These are phyloP conservation scores for Helichrysum umbraculigerum DNA, from an alignment of 129 eudicot genomes.

Conservation along the genomic window DNA sequence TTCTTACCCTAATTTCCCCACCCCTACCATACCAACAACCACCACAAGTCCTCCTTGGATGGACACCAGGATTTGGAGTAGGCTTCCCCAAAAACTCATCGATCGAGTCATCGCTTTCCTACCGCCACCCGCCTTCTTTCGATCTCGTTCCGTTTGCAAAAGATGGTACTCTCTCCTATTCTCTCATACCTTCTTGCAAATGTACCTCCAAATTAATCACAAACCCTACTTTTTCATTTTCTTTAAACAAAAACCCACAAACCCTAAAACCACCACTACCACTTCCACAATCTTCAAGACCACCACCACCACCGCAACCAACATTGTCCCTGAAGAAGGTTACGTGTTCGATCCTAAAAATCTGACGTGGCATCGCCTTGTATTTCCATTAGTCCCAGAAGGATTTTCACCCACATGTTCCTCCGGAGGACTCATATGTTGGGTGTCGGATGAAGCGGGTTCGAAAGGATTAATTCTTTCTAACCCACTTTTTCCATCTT, in stretches of 20 bases:
- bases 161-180: slow-evolving; percentile 82
- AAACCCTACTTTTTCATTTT: slow-evolving; percentile 68
- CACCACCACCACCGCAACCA: background rate
- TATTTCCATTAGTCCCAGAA: slow-evolving; percentile 65
- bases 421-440: slow-evolving; percentile 79
- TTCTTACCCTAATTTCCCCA: slow-evolving; percentile 26
- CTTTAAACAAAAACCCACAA: slow-evolving; percentile 58
- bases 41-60: slow-evolving; percentile 52
- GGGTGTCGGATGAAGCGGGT: slow-evolving; percentile 85
- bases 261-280: slow-evolving; percentile 33
- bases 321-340: slow-evolving; percentile 39
- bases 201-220: slow-evolving; percentile 71
- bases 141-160: slow-evolving; percentile 81
- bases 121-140: slow-evolving; percentile 83
- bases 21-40: slow-evolving; percentile 12
- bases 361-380: slow-evolving; percentile 58
- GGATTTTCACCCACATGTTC: slow-evolving; percentile 73
- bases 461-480: slow-evolving; percentile 58
- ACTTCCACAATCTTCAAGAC: slow-evolving; percentile 10
- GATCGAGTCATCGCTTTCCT: slow-evolving; percentile 82
- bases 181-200: slow-evolving; percentile 60
- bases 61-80: slow-evolving; percentile 88
- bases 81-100: slow-evolving; percentile 65
- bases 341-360: slow-evolving; percentile 71
- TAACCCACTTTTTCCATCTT: slow-evolving; percentile 61